Evolutionary conservation across 2,329 filamentous ascomycete species (phyloP).

Genomic region (Ceratocystis eucalypticola): DNA sequence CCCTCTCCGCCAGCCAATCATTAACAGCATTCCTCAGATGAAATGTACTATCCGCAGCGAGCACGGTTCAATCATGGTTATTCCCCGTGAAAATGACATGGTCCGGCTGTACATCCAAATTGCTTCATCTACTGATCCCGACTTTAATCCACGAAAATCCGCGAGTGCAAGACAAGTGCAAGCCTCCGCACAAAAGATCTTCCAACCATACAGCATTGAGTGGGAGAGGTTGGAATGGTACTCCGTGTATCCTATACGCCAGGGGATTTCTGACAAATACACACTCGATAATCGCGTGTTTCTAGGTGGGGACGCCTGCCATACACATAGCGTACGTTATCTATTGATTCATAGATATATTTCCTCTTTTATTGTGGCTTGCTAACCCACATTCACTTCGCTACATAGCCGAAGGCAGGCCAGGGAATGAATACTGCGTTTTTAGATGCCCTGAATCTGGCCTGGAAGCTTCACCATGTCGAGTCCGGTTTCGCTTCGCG

Average conservation of each 20-base stretch:
- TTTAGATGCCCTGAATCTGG: conserved; percentile 72
- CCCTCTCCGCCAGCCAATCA: conserved; percentile 26
- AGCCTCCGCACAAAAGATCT: conserved; percentile 48
- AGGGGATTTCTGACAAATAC: conserved; percentile 56
- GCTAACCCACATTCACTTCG: conserved; percentile 24
- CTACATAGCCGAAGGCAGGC: conserved; percentile 53
- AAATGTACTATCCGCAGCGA: conserved; percentile 65
- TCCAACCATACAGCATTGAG: conserved; percentile 52
- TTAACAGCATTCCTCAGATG: conserved; percentile 34
- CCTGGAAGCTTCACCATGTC: conserved; percentile 92
- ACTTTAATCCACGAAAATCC: conserved; percentile 48
- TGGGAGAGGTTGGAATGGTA: conserved; percentile 61
- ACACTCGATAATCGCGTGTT: conserved; percentile 58
- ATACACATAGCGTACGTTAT: conserved; percentile 55
- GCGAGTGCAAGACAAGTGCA: conserved; percentile 52
- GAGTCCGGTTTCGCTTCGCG: conserved; percentile 68
- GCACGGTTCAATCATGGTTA: conserved; percentile 65
- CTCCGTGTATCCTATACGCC: conserved; percentile 63
- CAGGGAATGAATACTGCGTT: conserved; percentile 74
- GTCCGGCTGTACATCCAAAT: conserved; percentile 58
- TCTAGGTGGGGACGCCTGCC: conserved; percentile 63
- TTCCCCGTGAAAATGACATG: conserved; percentile 51
- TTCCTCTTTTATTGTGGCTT: conserved; percentile 22
- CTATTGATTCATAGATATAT: background rate
- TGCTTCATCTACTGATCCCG: conserved; percentile 44